These are phyloP conservation scores for Nissolia schottii DNA, from an alignment of 306 rosid species.

Conservation along the genomic window DNA sequence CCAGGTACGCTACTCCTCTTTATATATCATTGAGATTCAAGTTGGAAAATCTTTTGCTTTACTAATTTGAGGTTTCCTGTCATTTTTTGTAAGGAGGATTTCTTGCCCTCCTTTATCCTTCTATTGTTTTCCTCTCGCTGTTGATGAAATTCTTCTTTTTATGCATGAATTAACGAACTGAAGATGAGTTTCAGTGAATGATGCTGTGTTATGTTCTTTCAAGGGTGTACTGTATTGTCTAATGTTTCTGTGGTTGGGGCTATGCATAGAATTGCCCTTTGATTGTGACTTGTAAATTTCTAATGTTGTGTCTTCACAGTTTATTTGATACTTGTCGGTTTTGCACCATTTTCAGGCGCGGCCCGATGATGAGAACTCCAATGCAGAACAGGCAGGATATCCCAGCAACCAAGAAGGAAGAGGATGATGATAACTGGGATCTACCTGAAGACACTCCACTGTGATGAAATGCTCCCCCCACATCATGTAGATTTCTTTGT, in stretches of 20 bases:
- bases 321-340: neutral
- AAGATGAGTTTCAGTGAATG: neutral
- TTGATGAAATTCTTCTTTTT: neutral
- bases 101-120: too few species aligned
- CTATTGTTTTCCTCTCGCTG: too few species aligned
- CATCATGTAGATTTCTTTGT: slow-evolving; percentile 23
- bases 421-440: slow-evolving; percentile 73
- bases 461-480: slow-evolving; percentile 25
- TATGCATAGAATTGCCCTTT: too few species aligned
- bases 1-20: slow-evolving; percentile 34
- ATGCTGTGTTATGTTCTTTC: neutral
- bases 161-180: neutral
- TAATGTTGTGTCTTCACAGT: neutral
- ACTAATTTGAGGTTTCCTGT: too few species aligned
- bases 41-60: too few species aligned
- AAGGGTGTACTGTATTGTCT: neutral
- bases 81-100: too few species aligned
- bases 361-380: neutral
- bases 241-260: too few species aligned
- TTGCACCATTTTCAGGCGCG: slow-evolving; percentile 27
- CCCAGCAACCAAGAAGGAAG: slow-evolving; percentile 39
- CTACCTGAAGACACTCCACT: slow-evolving; percentile 49
- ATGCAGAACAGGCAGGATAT: slow-evolving; percentile 2
- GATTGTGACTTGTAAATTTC: too few species aligned
- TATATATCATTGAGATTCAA: too few species aligned